Conservation (phyloP, 192 early-diverging fungal species). For the Backusella mclennaniae region DNA sequence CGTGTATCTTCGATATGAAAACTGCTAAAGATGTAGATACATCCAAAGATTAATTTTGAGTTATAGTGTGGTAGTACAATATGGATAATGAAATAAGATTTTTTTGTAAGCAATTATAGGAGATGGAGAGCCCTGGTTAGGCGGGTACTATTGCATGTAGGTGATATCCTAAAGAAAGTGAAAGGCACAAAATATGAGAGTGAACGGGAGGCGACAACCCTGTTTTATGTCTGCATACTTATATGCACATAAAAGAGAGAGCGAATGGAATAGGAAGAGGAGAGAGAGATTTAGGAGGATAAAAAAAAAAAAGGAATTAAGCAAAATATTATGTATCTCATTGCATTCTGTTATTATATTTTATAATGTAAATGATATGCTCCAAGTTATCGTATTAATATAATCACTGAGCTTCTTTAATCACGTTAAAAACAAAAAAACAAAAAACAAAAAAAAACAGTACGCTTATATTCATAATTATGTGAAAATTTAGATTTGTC, state of each 20-base stretch:
- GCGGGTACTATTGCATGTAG: background rate
- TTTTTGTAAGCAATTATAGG: background rate
- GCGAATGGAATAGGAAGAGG: background rate
- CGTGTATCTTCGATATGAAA: no score
- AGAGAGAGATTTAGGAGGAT: background rate
- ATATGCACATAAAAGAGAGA: background rate
- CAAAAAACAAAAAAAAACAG: no score
- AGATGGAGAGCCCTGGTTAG: background rate
- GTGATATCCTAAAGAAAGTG: no score
- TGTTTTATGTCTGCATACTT: background rate
- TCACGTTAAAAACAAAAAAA: no score
- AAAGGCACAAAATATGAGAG: background rate
- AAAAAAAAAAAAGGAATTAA: background rate
- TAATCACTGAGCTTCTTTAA: no score
- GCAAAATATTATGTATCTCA: no score
- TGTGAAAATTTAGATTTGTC: no score
- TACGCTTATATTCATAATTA: no score
- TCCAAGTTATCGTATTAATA: no score
- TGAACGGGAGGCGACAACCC: background rate
- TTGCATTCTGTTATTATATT: background rate
- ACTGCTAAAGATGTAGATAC: no score
- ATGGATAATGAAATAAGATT: background rate
- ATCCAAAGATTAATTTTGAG: no score
- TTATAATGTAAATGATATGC: background rate
- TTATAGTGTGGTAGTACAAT: background rate